Base-by-base conservation (phyloP, 106 monocot genomes). In the Dendrobium catenatum region DNA sequence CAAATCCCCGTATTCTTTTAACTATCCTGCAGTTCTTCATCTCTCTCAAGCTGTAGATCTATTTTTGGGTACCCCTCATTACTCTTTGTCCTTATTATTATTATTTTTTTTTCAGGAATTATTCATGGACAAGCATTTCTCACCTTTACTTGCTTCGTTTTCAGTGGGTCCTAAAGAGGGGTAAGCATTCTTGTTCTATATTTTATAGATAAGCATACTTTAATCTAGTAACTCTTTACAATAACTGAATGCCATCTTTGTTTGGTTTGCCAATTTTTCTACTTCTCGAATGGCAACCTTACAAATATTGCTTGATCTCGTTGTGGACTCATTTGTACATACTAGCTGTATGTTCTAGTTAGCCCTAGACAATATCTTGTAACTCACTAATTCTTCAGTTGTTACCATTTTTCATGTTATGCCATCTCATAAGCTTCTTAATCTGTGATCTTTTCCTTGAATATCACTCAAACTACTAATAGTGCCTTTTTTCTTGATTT, bases 41-140 rank as follows among this genome's bases (percentile, higher is more conserved):
- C 51, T 51, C 13, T 51, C 15, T 51, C 51, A 51, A 13, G 51
- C 51, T 74, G 72, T 33, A 55, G n/a, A 42, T 55, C 42, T 5
- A 37, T 42, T 5, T 79, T 72, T 13, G 68, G 43, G 55, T 77
- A 15, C 83, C 17, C 6, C 5, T 0, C 64, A 26, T 46, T 51
- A 51, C 51, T 51, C 27, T 79, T 47, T 15, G 22, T 79, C 0
- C 43, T 74, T 46, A 48, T 64, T 72, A 16, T 31, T 31, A 26
- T 26, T 26, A n/a, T 13, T 8, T 19, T 80, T 37, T 56, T 22
- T 77, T 33, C 24, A 96, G 96, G 96, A 90, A 16, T 70, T 92
- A 75, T 89, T 92, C 61, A 75, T 90, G 87, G 86, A 86, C 37
- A 94, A 88, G 78, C 78, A 80, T 81, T 79, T 86, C 42, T 77